phyloP scores from a whole-genome alignment of 1,284 basidiomycete genomes.

The Leccinum fallax region DNA sequence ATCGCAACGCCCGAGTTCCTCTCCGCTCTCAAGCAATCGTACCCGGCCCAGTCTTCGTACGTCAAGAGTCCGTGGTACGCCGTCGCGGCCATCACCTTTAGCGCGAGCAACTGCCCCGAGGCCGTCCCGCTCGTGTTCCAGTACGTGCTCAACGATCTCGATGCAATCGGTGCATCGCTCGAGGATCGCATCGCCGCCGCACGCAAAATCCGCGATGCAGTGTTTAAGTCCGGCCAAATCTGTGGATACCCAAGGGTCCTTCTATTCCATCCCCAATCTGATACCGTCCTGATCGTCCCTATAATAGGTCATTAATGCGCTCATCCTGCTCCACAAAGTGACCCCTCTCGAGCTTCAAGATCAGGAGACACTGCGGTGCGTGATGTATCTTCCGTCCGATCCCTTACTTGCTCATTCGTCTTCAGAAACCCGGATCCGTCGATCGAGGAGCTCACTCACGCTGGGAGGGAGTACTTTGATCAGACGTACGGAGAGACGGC shows the following conservation, averaged over 20 bases:
- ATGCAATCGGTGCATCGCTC: constrained; percentile 31
- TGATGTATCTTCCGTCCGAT: neutral
- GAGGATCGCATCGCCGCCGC: constrained; percentile 44
- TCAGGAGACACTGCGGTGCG: constrained; percentile 40
- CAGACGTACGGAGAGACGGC: constrained; percentile 55
- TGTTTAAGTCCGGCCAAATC: constrained; percentile 58
- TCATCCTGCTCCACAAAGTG: constrained; percentile 42
- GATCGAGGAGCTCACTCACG: constrained; percentile 42
- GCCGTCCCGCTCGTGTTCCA: constrained; percentile 55
- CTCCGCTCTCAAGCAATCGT: constrained; percentile 22
- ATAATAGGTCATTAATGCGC: constrained; percentile 48
- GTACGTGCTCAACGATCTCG: constrained; percentile 47
- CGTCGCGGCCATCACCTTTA: constrained; percentile 54
- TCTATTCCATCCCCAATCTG: neutral
- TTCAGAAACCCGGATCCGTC: constrained; percentile 41
- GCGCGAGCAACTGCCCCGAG: constrained; percentile 56
- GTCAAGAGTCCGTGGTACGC: constrained; percentile 56
- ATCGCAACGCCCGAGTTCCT: constrained; percentile 32
- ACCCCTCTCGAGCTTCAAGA: constrained; percentile 46
- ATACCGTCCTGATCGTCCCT: neutral
- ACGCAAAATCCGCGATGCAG: constrained; percentile 53
- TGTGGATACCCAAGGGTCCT: constrained; percentile 54
- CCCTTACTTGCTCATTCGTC: neutral
- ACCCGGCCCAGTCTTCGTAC: constrained; percentile 20
- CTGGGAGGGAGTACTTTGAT: constrained; percentile 47